These are phyloP conservation scores for Immersiella caudata DNA, from an alignment of 495 filamentous ascomycete species.

Conservation along the genomic window DNA sequence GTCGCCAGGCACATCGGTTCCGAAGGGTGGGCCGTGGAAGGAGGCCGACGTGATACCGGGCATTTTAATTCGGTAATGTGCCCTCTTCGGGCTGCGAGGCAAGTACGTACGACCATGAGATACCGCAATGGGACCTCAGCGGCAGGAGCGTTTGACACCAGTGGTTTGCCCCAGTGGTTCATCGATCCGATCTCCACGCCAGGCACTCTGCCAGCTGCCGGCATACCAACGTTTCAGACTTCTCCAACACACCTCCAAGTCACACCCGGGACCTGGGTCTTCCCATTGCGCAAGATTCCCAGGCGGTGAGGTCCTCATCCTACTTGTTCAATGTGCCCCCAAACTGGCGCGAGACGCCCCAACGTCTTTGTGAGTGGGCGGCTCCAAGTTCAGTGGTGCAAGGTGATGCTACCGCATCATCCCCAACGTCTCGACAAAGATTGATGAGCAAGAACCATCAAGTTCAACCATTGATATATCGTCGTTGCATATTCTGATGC, in stretches of 20 bases:
- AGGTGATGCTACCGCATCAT: no score
- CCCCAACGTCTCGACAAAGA: no score
- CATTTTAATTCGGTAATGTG: background rate
- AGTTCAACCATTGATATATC: no score
- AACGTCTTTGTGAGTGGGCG: background rate
- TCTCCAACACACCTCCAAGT: background rate
- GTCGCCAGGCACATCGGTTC: background rate
- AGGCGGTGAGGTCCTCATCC: background rate
- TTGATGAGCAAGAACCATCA: no score
- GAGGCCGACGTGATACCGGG: background rate
- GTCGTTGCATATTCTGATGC: no score
- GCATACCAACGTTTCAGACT: constrained; percentile 1
- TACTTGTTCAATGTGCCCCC: background rate
- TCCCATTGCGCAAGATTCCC: background rate
- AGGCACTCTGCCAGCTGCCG: constrained; percentile 16
- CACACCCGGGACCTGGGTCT: background rate
- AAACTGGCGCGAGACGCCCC: background rate
- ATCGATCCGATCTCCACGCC: constrained; percentile 9
- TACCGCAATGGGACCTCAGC: background rate
- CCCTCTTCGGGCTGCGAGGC: background rate
- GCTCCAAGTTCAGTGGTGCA: no score
- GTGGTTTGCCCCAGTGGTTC: constrained; percentile 6
- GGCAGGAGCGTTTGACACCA: background rate
- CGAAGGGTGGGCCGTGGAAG: background rate
- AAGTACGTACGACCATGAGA: background rate